These are phyloP conservation scores for Neurospora sp. DNA, from an alignment of 495 filamentous ascomycete genomes.

Conservation along the genomic window DNA sequence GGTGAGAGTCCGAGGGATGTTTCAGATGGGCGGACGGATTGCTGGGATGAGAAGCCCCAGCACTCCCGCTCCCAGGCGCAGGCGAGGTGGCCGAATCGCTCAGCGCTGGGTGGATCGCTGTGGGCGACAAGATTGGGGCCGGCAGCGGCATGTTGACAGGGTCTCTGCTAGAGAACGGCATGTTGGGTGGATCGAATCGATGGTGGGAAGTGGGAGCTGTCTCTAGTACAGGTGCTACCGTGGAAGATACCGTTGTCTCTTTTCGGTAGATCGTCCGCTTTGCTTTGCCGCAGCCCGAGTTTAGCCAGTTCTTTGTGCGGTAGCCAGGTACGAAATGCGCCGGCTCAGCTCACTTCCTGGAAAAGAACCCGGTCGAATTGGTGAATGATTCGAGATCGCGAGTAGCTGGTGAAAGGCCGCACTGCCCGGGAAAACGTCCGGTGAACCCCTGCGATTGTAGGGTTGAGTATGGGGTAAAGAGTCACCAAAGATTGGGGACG, in stretches of 20 bases:
- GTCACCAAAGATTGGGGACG: neutral
- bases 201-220: slow-evolving; percentile 12
- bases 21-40: neutral
- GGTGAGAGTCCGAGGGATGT: neutral
- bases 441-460: neutral
- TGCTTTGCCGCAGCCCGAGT: neutral
- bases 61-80: neutral
- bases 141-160: slow-evolving; percentile 20
- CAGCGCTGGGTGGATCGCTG: slow-evolving; percentile 31
- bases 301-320: neutral
- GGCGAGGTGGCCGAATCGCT: slow-evolving; percentile 8
- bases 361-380: neutral
- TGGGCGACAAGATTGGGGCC: slow-evolving; percentile 26
- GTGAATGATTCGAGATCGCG: neutral
- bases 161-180: slow-evolving; percentile 3
- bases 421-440: neutral
- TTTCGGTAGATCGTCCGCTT: neutral
- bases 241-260: neutral
- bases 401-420: neutral
- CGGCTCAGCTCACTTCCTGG: neutral
- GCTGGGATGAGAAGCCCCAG: neutral
- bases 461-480: neutral
- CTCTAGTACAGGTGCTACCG: slow-evolving; percentile 13
- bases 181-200: slow-evolving; percentile 13
- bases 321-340: neutral